phyloP scores from a whole-genome alignment of 2,329 filamentous ascomycete genomes.

The Aspergillus phoenicis region DNA sequence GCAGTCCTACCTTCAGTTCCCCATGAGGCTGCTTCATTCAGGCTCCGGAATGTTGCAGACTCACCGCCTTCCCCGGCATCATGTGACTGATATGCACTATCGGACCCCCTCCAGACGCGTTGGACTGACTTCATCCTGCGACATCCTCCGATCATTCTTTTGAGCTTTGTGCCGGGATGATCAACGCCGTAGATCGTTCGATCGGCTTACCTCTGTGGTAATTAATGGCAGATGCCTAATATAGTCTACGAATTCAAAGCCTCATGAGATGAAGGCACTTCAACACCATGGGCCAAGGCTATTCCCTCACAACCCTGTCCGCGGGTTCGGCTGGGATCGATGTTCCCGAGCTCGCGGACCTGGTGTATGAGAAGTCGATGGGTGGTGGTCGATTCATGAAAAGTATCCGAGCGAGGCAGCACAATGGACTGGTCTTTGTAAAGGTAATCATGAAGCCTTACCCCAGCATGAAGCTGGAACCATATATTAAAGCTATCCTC shows the following conservation, averaged over 20 bases:
- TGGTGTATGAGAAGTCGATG: constrained; percentile 89
- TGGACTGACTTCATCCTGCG: constrained; percentile 3
- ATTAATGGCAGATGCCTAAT: not conserved
- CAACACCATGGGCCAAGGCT: constrained; percentile 85
- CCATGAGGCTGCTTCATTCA: not conserved
- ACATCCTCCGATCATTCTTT: not conserved
- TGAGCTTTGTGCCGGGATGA: not conserved
- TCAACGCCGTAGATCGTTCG: not conserved
- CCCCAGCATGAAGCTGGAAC: constrained; percentile 74
- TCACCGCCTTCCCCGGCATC: constrained; percentile 13
- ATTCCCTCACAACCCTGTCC: constrained; percentile 88
- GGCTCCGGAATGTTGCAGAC: not conserved
- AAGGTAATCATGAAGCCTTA: constrained; percentile 96
- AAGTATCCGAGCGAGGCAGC: constrained; percentile 85
- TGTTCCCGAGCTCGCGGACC: constrained; percentile 84
- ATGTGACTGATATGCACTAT: constrained; percentile 10
- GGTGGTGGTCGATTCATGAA: constrained; percentile 96
- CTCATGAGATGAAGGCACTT: constrained; percentile 34
- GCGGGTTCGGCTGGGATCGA: constrained; percentile 93
- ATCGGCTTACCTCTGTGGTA: not conserved
- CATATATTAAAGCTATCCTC: constrained; percentile 75
- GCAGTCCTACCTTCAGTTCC: too few species aligned
- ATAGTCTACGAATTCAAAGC: not conserved
- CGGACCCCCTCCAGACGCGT: constrained; percentile 4
- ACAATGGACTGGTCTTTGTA: constrained; percentile 87